Evolutionary conservation across 495 filamentous ascomycete species (phyloP), one percentile per base, ranked within the genome.

Genomic region (Podospora didyma): DNA sequence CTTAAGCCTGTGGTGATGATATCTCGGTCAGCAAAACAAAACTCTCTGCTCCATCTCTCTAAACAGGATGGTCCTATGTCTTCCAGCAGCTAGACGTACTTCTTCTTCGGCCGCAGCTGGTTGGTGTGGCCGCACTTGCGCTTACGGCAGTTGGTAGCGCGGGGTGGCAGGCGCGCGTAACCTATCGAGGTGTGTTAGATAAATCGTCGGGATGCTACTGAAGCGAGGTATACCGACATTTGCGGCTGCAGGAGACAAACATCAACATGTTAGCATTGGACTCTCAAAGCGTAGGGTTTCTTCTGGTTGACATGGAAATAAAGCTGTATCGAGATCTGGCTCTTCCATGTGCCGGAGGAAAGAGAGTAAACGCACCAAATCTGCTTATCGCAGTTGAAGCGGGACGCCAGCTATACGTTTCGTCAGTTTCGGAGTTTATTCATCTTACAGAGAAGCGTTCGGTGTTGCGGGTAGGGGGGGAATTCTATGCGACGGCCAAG

Each of bases 61-160:
- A 37, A 37, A 37, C n/a, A n/a, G n/a, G n/a, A n/a, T n/a, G n/a
- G n/a, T n/a, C n/a, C n/a, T n/a, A n/a, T n/a, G n/a, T n/a, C n/a
- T n/a, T n/a, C n/a, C 14, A 42, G 14, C 39, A 17, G 39, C 14
- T 5, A 42, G 12, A 17, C 39, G 14, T 42, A 42, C 39, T 98
- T 98, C 92, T 98, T 98, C 93, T 98, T 98, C 74, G 94, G 94
- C 79, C 95, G 90, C 70, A 98, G 88, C 85, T 98, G 94, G 88
- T 97, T 97, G 82, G 83, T 92, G 85, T 98, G 94, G 57, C 94
- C 94, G 80, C 94, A 98, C 87, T 98, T 97, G 82, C 89, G 90
- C 90, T 98, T 97, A 69, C 95, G 86, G 89, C 94, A 97, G 86
- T 98, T 98, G 81, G 92, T 97, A 62, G 94, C 94, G 81, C 94